Conservation (phyloP, 2,329 filamentous ascomycete species). For the Tolypocladium amazonense region DNA sequence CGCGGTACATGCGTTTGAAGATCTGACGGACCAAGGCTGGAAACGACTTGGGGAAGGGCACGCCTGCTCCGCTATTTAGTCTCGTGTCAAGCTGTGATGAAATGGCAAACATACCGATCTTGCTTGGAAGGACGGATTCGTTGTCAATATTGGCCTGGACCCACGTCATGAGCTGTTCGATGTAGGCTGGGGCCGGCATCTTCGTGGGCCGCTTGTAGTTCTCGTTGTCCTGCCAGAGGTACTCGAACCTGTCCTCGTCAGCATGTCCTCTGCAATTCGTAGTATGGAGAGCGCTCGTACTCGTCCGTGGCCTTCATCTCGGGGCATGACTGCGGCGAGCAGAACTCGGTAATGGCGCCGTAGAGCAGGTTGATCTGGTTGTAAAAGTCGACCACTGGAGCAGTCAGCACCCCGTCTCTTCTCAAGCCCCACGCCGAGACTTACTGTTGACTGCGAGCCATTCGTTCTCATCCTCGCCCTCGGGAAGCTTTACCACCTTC, state of each 20-base stretch:
- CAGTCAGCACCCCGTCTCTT: neutral
- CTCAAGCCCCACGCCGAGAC: conserved; percentile 13
- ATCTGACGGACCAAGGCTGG: conserved; percentile 82
- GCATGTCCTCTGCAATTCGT: neutral
- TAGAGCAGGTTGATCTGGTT: conserved; percentile 99
- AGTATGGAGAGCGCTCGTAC: conserved; percentile 35
- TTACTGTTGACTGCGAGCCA: conserved; percentile 96
- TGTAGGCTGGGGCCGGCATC: conserved; percentile 94
- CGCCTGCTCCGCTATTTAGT: conserved; percentile 40
- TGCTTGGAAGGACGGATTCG: conserved; percentile 86
- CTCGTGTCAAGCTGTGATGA: neutral
- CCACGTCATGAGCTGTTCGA: conserved; percentile 96
- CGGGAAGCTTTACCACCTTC: conserved; percentile 93
- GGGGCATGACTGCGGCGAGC: conserved; percentile 90
- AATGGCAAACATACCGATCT: conserved; percentile 52
- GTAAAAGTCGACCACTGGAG: conserved; percentile 94
- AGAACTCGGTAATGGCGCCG: conserved; percentile 98
- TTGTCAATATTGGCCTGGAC: conserved; percentile 94
- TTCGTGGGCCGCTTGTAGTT: conserved; percentile 94
- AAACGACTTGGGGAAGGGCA: conserved; percentile 92
- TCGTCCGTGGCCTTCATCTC: conserved; percentile 99
- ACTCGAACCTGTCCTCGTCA: conserved; percentile 63
- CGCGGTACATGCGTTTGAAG: conserved; percentile 97
- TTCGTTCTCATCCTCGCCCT: conserved; percentile 95
- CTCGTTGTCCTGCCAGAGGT: conserved; percentile 95